phyloP scores from a whole-genome alignment of 2,329 filamentous ascomycete species.

The Penicillium sp. region DNA sequence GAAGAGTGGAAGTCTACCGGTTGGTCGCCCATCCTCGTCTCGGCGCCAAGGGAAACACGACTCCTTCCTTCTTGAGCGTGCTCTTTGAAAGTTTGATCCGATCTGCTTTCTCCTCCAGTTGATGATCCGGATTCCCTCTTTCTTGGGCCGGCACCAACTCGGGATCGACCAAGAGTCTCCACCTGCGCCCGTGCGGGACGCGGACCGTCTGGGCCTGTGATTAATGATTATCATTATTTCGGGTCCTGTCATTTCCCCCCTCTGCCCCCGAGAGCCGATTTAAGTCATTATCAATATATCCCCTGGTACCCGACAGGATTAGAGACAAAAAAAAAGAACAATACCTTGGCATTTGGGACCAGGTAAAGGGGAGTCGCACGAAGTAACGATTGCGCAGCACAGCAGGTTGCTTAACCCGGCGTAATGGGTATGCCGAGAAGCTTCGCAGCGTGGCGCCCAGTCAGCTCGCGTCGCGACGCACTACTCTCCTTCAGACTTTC shows the following conservation, averaged over 20 bases:
- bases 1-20: neutral
- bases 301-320: neutral
- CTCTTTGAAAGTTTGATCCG: neutral
- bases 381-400: neutral
- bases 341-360: neutral
- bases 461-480: neutral
- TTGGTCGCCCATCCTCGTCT: neutral
- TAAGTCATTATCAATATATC: neutral
- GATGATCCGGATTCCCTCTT: neutral
- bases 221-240: neutral
- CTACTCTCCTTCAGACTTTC: neutral
- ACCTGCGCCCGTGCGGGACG: conserved; percentile 8
- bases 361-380: neutral
- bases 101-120: neutral
- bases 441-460: conserved; percentile 3
- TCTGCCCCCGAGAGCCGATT: neutral
- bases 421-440: conserved; percentile 4
- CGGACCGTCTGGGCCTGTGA: conserved; percentile 7
- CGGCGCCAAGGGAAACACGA: neutral
- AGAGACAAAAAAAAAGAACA: neutral
- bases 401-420: neutral
- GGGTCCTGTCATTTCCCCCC: neutral
- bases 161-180: conserved; percentile 11
- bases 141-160: neutral
- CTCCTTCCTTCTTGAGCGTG: neutral